Percentiles rank a stretch among this genome's conserved stretches.
Evolutionary conservation across 805 yeast genomes (phyloP).

Genomic region (Monosporozyma aerobia): DNA sequence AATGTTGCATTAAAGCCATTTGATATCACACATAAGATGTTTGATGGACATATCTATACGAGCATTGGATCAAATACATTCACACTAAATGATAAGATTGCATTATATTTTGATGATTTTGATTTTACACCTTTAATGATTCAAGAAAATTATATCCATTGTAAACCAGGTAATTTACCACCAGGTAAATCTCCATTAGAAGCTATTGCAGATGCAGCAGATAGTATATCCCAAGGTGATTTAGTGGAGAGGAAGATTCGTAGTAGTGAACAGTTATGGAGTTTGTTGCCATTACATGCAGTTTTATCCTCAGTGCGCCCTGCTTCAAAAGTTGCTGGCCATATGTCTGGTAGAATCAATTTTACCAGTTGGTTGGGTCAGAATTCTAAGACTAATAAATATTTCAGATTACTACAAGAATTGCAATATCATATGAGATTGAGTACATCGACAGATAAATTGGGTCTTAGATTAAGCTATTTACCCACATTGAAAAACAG

Average conservation of each 20-base stretch:
- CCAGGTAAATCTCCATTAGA: conserved; percentile 46
- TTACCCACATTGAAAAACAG: conserved; percentile 53
- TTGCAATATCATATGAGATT: conserved; percentile 80
- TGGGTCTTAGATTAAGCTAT: conserved; percentile 67
- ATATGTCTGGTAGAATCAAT: conserved; percentile 55
- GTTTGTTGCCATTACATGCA: conserved; percentile 85
- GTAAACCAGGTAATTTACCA: conserved; percentile 45
- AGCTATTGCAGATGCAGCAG: conserved; percentile 70
- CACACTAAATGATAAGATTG: conserved; percentile 71
- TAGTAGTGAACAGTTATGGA: conserved; percentile 90
- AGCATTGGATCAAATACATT: conserved; percentile 36
- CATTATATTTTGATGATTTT: conserved; percentile 85
- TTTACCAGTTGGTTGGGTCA: conserved; percentile 88
- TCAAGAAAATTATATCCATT: conserved; percentile 79
- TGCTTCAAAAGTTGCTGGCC: conserved; percentile 64
- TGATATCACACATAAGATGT: conserved; percentile 67
- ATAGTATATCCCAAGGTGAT: conserved; percentile 79
- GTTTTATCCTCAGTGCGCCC: conserved; percentile 80
- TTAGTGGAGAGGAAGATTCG: conserved; percentile 72
- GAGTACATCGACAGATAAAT: conserved; percentile 65
- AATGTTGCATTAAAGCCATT: conserved; percentile 87
- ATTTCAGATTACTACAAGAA: conserved; percentile 71
- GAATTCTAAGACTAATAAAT: conserved; percentile 75
- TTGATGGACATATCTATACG: conserved; percentile 52
- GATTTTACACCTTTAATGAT: conserved; percentile 93